Base-by-base conservation (phyloP, 148 eudicot species). In the Limonium bicolor region DNA sequence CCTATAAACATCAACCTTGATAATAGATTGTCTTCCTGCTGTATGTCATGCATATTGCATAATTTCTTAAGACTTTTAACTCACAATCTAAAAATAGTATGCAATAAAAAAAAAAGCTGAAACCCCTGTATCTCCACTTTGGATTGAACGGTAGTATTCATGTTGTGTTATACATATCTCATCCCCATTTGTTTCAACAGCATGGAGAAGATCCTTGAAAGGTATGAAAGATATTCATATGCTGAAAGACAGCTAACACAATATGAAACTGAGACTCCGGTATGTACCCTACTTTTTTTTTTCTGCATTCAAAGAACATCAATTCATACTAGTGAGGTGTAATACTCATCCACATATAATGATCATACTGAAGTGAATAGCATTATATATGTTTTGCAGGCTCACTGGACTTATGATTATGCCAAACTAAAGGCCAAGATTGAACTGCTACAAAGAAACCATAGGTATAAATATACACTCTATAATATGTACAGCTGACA, bases 381-480 rank as follows among this genome's bases (percentile, higher is more conserved):
- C 26, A 25, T 19, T 51, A 1, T 0, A 27, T 41, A 17, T 30
- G 37, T 6, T 46, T 22, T 27, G 26, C 48, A 84, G 95, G 71
- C 33, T 3, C 71, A 77, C 48, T 84, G 95, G 94, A 61, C 79
- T 18, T 61, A 79, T 52, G 94, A 84, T 32, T 76, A 60, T 51
- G 60, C 67, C 58, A 84, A 72, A 56, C 85, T 79, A 16, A 84
- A 68, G 62, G 71, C 81, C 39, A 76, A 63, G 67, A 60, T 73
- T 53, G 85, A 79, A 18, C 67, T 76, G 20, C 61, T 84, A 27
- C 74, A 84, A 12, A 71, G 64, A 53, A 84, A 76, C 42, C 78
- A 69, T 13, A 66, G 70, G 82, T 74, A 56, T 42, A 29, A 31
- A 28, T 5, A 0, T 14, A 18, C 51, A 31, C 27, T 38, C 20